Evolutionary conservation across 2,329 filamentous ascomycete species (phyloP), one percentile per base, ranked within the genome.

Genomic region (Colletotrichum musae): DNA sequence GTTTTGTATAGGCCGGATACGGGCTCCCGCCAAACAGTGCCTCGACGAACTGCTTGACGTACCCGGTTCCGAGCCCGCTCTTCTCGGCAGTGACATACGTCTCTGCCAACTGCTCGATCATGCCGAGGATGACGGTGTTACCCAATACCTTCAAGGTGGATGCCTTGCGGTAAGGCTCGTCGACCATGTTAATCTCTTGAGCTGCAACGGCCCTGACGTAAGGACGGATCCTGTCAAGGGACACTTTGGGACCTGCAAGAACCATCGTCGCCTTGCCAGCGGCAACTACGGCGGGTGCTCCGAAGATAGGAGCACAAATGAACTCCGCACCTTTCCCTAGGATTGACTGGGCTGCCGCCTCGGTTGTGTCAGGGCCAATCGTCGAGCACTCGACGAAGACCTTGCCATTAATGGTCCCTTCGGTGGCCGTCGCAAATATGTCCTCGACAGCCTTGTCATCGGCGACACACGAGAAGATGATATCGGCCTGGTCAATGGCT

Each of bases 331-430:
- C 92, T 26, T 85, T 85, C 2, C 78, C 84, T 13, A 83, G 82
- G 69, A 92, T 82, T 28, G 80, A 83, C 73, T 89, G 84, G 28
- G 91, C 91, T 3, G 94, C 80, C 28, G 84, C 85, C 70, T 93
- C 88, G 1, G 93, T 93, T 4, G 93, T 94, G 64, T 95, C 92
- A 0, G 95, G 94, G 79, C 96, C 93, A 43, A 97, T 89, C 28
- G 94, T 97, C 4, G 93, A 96, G 85, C 92, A 95, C 77, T 97
- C 94, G 39, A 97, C 87, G 73, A 97, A 91, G 16, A 96, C 83
- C 82, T 97, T 97, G 70, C 89, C 90, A 32, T 85, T 85, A 18
- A 93, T 81, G 66, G 89, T 82, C 18, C 81, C 76, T 56, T 87
- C 75, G 4, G 94, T 81, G 36, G 92, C 87, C 3, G 85, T 77